Percentiles rank a stretch among this genome's conserved stretches.
Evolutionary conservation across 495 filamentous ascomycete genomes (phyloP).

Genomic region (Oidiodendron maius): DNA sequence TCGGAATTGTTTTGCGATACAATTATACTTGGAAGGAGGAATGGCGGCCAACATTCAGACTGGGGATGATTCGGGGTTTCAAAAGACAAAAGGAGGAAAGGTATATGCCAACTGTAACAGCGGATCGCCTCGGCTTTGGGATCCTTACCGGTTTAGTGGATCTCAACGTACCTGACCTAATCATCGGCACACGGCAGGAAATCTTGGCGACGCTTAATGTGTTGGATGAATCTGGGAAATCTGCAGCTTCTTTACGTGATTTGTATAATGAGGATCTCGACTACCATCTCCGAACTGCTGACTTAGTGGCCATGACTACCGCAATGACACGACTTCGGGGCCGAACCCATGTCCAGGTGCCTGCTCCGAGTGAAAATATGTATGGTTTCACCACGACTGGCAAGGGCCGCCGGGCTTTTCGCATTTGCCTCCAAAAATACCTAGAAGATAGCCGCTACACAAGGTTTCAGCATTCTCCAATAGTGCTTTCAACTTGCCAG

Average conservation of each 20-base stretch:
- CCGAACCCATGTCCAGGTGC: slow-evolving; percentile 10
- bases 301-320: slow-evolving; percentile 11
- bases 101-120: slow-evolving; percentile 6
- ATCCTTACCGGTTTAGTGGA: not conserved
- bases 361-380: slow-evolving; percentile 18
- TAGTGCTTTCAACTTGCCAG: slow-evolving; percentile 1
- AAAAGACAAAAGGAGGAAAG: slow-evolving; percentile 14
- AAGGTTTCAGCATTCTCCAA: not conserved
- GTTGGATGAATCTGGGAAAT: slow-evolving; percentile 9
- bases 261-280: slow-evolving; percentile 10
- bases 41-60: slow-evolving; percentile 1
- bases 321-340: not conserved
- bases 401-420: slow-evolving; percentile 7
- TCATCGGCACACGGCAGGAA: slow-evolving; percentile 10
- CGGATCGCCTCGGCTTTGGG: slow-evolving; percentile 13
- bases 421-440: slow-evolving; percentile 11
- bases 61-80: slow-evolving; percentile 2
- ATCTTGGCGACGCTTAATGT: slow-evolving; percentile 7
- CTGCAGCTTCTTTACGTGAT: not conserved
- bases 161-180: slow-evolving; percentile 11
- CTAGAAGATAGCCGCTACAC: slow-evolving; percentile 1
- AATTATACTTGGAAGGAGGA: slow-evolving; percentile 5
- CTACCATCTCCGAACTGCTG: slow-evolving; percentile 6
- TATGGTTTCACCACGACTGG: slow-evolving; percentile 12
- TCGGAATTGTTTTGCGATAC: slow-evolving; percentile 26